Base-by-base conservation (phyloP, 1,284 basidiomycete genomes). In the Phenoliferia sp. region DNA sequence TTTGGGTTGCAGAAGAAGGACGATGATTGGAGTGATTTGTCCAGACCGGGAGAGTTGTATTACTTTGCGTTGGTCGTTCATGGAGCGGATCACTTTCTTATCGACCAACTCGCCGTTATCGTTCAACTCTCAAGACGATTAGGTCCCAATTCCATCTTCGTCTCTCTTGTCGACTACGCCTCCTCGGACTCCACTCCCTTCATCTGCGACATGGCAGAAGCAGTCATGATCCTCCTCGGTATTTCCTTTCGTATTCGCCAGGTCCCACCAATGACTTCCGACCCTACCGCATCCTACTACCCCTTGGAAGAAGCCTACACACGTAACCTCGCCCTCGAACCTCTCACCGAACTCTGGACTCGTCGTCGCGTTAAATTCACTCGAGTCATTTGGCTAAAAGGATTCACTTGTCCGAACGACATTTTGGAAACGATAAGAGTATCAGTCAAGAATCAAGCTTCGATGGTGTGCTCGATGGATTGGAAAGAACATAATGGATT, bases 391-490 rank as follows among this genome's bases (percentile, higher is more conserved):
- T 96, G 94, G 94, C 83, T 96, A 71, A 97, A 96, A 77, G 94
- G 94, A 0, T 97, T 97, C 79, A 96, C 94, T 0, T 97, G 94
- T 77, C 94, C 94, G 1, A 94, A 92, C 76, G 94, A 97, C 78
- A 92, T 97, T 59, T 82, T 97, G 63, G 94, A 97, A 80, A 94
- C 90, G 26, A 86, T 96, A 77, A 88, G 92, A 70, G 88, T 96
- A 67, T 91, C 89, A 77, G 84, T 90, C 73, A 84, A 85, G 48
- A 97, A 96, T 78, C 86, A 92, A 74, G 94, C 94, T 0, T 90
- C 92, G 1, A 92, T 97, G 91, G 92, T 95, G 2, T 96, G 94
- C 78, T 92, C 93, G 31, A 96, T 96, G 94, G 94, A 97, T 78
- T 97, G 94, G 94, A 93, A 92, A 31, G 93, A 97, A 79, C 90